Evolutionary conservation across 768 basidiomycete genomes (phyloP).

Genomic region (Tylopilus felleus): DNA sequence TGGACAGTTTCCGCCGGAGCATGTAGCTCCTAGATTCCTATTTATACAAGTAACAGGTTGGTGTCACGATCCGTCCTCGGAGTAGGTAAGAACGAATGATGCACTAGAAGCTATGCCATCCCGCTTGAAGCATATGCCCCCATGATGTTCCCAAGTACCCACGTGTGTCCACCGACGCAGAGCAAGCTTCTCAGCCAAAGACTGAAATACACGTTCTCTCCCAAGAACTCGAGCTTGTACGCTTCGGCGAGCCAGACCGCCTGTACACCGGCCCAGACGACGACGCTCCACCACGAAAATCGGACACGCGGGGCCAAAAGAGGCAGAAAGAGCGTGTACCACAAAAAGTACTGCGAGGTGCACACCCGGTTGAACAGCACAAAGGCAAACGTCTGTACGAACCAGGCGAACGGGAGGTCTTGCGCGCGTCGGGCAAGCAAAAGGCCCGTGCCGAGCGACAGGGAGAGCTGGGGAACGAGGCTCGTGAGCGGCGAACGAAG

Average conservation of each 20-base stretch:
- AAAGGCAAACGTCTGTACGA: constrained; percentile 85
- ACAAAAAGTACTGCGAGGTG: constrained; percentile 97
- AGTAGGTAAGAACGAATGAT: background rate
- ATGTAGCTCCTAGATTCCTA: constrained; percentile 22
- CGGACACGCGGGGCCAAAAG: constrained; percentile 67
- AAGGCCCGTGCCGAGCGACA: constrained; percentile 73
- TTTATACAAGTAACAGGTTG: constrained; percentile 10
- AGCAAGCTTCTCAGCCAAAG: constrained; percentile 79
- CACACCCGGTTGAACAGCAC: constrained; percentile 99
- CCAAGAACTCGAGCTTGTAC: constrained; percentile 87
- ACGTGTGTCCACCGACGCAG: constrained; percentile 74
- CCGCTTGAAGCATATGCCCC: constrained; percentile 33
- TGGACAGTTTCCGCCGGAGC: constrained; percentile 9
- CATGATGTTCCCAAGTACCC: constrained; percentile 73
- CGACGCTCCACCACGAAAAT: constrained; percentile 46
- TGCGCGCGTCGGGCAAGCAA: constrained; percentile 54
- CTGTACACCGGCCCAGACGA: constrained; percentile 75
- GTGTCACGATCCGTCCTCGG: background rate
- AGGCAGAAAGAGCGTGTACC: constrained; percentile 90
- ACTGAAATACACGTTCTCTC: constrained; percentile 62
- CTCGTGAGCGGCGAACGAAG: constrained; percentile 73
- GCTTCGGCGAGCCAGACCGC: constrained; percentile 90
- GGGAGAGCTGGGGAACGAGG: constrained; percentile 78
- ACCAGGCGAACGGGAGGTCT: constrained; percentile 81
- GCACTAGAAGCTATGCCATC: background rate